Evolutionary conservation across 805 yeast species (phyloP).

Genomic region (Starmera amethionina): DNA sequence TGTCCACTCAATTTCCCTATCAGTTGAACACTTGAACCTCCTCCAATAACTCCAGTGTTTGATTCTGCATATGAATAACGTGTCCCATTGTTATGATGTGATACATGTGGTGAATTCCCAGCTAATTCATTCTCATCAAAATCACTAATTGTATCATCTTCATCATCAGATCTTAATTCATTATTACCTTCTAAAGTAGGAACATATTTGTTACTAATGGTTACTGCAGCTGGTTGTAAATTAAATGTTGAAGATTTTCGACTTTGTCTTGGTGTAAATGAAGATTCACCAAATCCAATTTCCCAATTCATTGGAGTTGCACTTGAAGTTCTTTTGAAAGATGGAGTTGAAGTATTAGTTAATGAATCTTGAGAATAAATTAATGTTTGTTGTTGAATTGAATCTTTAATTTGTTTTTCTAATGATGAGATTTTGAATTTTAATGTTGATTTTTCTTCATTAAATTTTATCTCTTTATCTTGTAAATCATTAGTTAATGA

Average conservation of each 20-base stretch:
- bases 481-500: slow-evolving; percentile 13
- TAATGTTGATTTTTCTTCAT: slow-evolving; percentile 9
- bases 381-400: slow-evolving; percentile 9
- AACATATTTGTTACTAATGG: neutral
- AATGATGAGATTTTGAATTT: slow-evolving; percentile 11
- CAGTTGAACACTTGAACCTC: slow-evolving; percentile 43
- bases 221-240: neutral
- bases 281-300: slow-evolving; percentile 38
- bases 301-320: slow-evolving; percentile 15
- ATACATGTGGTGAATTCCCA: slow-evolving; percentile 8
- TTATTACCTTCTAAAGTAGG: too few relatives aligned
- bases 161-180: neutral
- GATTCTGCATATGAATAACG: slow-evolving; percentile 1
- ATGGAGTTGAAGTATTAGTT: slow-evolving; percentile 10
- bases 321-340: slow-evolving; percentile 6
- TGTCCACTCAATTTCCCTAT: slow-evolving; percentile 68
- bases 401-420: slow-evolving; percentile 10
- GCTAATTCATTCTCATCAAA: slow-evolving; percentile 7
- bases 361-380: neutral
- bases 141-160: slow-evolving; percentile 5
- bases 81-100: slow-evolving; percentile 6
- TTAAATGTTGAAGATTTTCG: slow-evolving; percentile 12
- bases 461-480: slow-evolving; percentile 6
- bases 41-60: slow-evolving; percentile 7
- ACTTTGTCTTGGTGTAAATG: slow-evolving; percentile 32